Percentiles rank a stretch among this genome's conserved stretches.
Evolutionary conservation across 345 rosid species (phyloP).

Genomic region (Syzygium grande): DNA sequence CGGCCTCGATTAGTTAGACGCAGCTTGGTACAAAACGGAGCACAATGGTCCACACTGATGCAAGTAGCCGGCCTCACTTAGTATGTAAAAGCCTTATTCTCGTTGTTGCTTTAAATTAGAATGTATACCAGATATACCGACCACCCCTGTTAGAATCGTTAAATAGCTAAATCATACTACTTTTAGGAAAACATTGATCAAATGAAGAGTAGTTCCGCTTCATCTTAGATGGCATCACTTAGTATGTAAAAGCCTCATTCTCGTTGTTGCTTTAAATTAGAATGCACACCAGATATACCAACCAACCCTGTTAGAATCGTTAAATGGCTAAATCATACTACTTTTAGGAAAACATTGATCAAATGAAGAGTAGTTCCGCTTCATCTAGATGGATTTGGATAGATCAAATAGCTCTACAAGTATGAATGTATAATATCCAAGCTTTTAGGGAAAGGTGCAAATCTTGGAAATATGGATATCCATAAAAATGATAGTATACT

Average conservation of each 20-base stretch:
- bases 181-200: background rate
- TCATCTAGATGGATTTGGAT: background rate
- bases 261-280: background rate
- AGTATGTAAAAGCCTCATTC: background rate
- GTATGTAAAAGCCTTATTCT: background rate
- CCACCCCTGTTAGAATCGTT: background rate
- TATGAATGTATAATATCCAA: background rate
- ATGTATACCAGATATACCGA: background rate
- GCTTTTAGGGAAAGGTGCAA: background rate
- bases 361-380: background rate
- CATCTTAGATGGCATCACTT: background rate
- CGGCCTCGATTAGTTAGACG: background rate
- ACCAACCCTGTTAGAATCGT: background rate
- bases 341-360: background rate
- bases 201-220: background rate
- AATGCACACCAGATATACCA: background rate
- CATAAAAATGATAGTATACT: background rate
- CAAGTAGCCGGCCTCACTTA: background rate
- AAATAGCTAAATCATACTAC: background rate
- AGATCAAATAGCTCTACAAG: background rate
- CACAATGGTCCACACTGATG: background rate
- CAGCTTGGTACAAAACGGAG: background rate
- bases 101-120: background rate
- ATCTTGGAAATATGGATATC: background rate
- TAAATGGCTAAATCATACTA: background rate